Evolutionary conservation across 768 basidiomycete genomes (phyloP), one percentile per base, ranked within the genome.

Genomic region (Psilocybe subaeruginosa): DNA sequence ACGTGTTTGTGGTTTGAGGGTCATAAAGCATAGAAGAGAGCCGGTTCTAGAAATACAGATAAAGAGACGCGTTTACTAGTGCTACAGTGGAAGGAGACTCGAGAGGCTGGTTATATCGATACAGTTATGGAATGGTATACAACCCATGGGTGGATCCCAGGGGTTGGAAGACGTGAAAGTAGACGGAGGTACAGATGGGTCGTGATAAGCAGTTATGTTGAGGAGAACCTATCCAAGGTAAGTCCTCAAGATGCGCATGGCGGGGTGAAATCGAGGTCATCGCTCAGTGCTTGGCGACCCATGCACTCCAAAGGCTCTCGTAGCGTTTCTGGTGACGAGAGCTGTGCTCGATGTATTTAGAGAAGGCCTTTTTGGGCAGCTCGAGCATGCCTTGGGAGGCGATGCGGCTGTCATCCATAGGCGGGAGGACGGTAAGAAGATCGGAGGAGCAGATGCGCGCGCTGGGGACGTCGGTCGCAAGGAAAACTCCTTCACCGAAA

Each of bases 401-500:
- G 7, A 70, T 64, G 29, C 69, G 66, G 59, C 67, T 68, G 57
- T 79, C 80, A 67, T 74, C 50, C 55, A 65, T 54, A 6, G 78
- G 59, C 4, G 85, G 82, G 60, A 91, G 84, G 62, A 90, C 73
- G 64, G 78, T 76, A 58, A 91, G 83, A 64, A 91, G 74, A 72
- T 88, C 86, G 29, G 79, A 76, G 8, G 82, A 70, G 7, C 80
- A 69, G 63, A 91, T 89, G 71, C 90, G 88, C 2, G 88, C 87
- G 60, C 80, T 77, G 7, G 88, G 86, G 17, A 84, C 80, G 31
- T 80, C 72, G 2, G 85, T 82, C 0, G 84, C 82, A 60, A 91
- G 82, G 75, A 91, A 91, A 56, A 87, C 74, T 60, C 87, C 81
- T 56, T 85, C 82, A 46, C 86, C 87, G 61, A 91, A 88, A 0